A percentile compares a stretch with the other conserved stretches of the same genome.
Conservation (phyloP, 805 yeast genomes). For the Ogataea paraovalis region DNA sequence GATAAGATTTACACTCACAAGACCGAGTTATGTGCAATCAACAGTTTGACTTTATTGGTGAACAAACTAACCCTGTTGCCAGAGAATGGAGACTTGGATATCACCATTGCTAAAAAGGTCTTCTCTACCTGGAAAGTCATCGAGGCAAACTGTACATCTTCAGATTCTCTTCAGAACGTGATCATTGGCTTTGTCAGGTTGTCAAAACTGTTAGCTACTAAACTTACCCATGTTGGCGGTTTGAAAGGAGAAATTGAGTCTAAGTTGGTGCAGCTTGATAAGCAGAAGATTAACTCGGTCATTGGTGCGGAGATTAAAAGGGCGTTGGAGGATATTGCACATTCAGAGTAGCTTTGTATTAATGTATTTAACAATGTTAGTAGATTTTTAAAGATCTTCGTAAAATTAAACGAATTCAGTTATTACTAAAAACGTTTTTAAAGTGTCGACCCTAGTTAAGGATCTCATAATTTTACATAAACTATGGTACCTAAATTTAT, state of each 20-base stretch:
- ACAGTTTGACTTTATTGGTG: slow-evolving; percentile 13
- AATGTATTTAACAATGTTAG: too few relatives aligned
- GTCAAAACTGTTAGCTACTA: slow-evolving; percentile 11
- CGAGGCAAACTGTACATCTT: slow-evolving; percentile 12
- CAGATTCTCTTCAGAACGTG: slow-evolving; percentile 48
- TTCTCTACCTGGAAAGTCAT: slow-evolving; percentile 14
- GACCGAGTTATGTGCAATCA: slow-evolving; percentile 26
- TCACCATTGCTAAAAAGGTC: slow-evolving; percentile 1
- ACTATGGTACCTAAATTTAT: too few relatives aligned
- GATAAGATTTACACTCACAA: slow-evolving; percentile 15
- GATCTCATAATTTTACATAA: too few relatives aligned
- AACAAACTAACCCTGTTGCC: slow-evolving; percentile 6
- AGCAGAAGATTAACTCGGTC: slow-evolving; percentile 44
- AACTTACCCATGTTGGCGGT: neutral
- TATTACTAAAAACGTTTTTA: too few relatives aligned
- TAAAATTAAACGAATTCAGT: too few relatives aligned
- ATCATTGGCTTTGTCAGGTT: slow-evolving; percentile 42
- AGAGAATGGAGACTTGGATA: neutral
- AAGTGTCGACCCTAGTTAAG: too few relatives aligned
- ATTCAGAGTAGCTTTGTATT: too few relatives aligned
- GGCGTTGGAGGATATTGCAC: slow-evolving; percentile 8
- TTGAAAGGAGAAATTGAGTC: slow-evolving; percentile 49
- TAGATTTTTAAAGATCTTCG: too few relatives aligned
- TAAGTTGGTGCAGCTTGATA: slow-evolving; percentile 25
- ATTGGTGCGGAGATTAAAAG: slow-evolving; percentile 36